Evolutionary conservation across 768 basidiomycete species (phyloP).

Genomic region (Trametes cinnabarina): DNA sequence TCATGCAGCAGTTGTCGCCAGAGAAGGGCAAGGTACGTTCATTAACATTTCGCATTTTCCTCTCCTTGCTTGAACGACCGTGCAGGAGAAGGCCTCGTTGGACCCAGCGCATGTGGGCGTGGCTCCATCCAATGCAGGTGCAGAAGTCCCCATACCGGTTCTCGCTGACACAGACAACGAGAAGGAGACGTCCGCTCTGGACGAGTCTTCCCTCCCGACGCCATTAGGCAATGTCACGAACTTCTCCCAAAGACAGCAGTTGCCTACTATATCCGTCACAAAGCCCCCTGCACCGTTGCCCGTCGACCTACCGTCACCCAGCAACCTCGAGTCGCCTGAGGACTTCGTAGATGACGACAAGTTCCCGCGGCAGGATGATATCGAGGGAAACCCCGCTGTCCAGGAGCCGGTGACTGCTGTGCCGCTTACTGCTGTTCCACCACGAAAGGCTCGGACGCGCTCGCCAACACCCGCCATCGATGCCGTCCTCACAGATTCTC

Average conservation of each 20-base stretch:
- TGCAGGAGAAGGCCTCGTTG: conserved; percentile 37
- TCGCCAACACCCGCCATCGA: conserved; percentile 11
- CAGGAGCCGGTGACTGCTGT: background rate
- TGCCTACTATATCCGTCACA: conserved; percentile 62
- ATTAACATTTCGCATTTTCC: background rate
- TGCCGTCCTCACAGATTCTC: conserved; percentile 5
- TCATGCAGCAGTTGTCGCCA: conserved; percentile 32
- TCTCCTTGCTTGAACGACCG: conserved; percentile 29
- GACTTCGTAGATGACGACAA: conserved; percentile 37
- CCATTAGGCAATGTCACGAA: conserved; percentile 28
- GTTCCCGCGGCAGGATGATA: conserved; percentile 26
- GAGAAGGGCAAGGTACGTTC: conserved; percentile 51
- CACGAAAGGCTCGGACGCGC: conserved; percentile 8
- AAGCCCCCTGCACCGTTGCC: conserved; percentile 72
- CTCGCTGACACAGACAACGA: conserved; percentile 35
- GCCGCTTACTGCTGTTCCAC: conserved; percentile 10
- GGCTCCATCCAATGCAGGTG: conserved; percentile 36
- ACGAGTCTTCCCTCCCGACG: conserved; percentile 15
- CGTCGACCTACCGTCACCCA: conserved; percentile 62
- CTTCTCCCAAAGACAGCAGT: conserved; percentile 20
- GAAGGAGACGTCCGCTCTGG: conserved; percentile 14
- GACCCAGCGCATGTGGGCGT: conserved; percentile 13
- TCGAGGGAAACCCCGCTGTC: conserved; percentile 19
- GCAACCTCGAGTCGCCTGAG: conserved; percentile 37
- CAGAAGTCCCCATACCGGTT: conserved; percentile 64